These are phyloP conservation scores for Colletotrichum godetiae DNA, from an alignment of 2,329 filamentous ascomycete genomes.

Conservation along the genomic window DNA sequence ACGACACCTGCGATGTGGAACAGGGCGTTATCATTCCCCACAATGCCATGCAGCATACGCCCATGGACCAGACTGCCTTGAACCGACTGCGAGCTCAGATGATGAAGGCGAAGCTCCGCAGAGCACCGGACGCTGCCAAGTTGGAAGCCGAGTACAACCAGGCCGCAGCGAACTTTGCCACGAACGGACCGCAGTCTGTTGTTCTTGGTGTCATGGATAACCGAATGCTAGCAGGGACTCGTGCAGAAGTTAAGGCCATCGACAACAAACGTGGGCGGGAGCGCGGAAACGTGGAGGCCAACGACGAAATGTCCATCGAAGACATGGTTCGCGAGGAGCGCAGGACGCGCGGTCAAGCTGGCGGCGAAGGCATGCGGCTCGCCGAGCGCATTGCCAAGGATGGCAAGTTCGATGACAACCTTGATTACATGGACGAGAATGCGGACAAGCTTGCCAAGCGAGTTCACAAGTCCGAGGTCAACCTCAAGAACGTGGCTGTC, in stretches of 20 bases:
- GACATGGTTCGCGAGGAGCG: constrained; percentile 98
- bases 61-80: constrained; percentile 80
- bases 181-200: constrained; percentile 74
- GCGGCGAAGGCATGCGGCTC: constrained; percentile 83
- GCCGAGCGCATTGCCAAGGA: constrained; percentile 97
- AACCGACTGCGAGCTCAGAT: constrained; percentile 93
- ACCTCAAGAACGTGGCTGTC: constrained; percentile 88
- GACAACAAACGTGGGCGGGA: constrained; percentile 86
- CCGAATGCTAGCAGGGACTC: constrained; percentile 81
- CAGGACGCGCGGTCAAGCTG: constrained; percentile 80
- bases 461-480: constrained; percentile 88
- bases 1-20: constrained; percentile 42
- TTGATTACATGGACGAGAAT: constrained; percentile 98
- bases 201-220: constrained; percentile 91
- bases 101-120: constrained; percentile 93
- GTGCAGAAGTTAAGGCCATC: constrained; percentile 80
- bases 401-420: constrained; percentile 86
- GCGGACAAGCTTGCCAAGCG: constrained; percentile 88
- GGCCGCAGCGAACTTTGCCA: constrained; percentile 71
- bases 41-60: constrained; percentile 58
- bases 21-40: constrained; percentile 71
- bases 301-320: constrained; percentile 94
- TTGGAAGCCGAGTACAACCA: constrained; percentile 88
- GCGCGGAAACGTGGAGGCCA: constrained; percentile 86
- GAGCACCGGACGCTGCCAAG: constrained; percentile 77